phyloP scores from a whole-genome alignment of 106 monocot species.

The Dendrobium officinale region DNA sequence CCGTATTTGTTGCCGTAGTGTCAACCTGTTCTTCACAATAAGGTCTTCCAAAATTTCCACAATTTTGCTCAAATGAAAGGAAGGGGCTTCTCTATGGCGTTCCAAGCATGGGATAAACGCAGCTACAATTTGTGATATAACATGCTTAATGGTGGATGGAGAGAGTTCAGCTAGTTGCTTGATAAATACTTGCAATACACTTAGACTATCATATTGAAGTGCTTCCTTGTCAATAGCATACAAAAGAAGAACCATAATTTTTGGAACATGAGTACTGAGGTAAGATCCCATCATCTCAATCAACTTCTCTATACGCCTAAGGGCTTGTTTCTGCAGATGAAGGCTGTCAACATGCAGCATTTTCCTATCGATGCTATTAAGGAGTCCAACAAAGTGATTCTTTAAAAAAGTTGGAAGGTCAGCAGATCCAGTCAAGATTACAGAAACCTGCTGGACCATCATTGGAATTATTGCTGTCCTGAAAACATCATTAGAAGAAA shows the following conservation, averaged over 20 bases:
- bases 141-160: slow-evolving; percentile 76
- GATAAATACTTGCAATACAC: slow-evolving; percentile 72
- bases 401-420: slow-evolving; percentile 81
- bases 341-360: slow-evolving; percentile 83
- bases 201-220: slow-evolving; percentile 73
- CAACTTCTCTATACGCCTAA: slow-evolving; percentile 71
- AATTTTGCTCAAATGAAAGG: slow-evolving; percentile 50
- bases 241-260: slow-evolving; percentile 94
- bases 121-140: slow-evolving; percentile 91
- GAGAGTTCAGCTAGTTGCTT: slow-evolving; percentile 75
- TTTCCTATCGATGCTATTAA: slow-evolving; percentile 92
- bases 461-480: slow-evolving; percentile 64
- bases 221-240: slow-evolving; percentile 81
- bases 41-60: slow-evolving; percentile 74
- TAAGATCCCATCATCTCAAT: slow-evolving; percentile 96
- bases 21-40: slow-evolving; percentile 51
- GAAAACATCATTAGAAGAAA: slow-evolving; percentile 19
- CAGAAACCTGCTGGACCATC: slow-evolving; percentile 68
- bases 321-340: slow-evolving; percentile 64
- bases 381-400: slow-evolving; percentile 93
- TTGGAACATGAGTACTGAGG: slow-evolving; percentile 78
- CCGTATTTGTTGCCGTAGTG: slow-evolving; percentile 71
- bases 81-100: slow-evolving; percentile 37
- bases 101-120: slow-evolving; percentile 91
- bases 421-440: slow-evolving; percentile 70